Evolutionary conservation across 257 asterid genomes (phyloP).

Genomic region (Solanum chilense): DNA sequence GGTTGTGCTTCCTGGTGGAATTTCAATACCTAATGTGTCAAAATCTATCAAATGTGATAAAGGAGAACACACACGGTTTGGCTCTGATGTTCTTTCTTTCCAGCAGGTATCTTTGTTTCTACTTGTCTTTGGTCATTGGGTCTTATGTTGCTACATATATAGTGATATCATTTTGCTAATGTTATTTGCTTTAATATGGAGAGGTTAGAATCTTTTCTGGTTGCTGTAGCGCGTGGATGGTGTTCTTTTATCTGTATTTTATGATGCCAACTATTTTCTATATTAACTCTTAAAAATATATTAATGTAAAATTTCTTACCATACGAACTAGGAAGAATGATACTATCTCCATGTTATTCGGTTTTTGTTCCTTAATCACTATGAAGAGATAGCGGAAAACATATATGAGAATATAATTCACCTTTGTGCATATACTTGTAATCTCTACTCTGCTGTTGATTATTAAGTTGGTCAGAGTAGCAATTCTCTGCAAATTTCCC

Average conservation of each 20-base stretch:
- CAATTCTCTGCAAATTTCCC: neutral
- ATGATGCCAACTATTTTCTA: neutral
- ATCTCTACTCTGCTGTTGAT: neutral
- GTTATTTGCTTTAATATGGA: neutral
- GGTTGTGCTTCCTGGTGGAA: constrained; percentile 85
- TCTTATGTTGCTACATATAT: neutral
- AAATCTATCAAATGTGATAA: constrained; percentile 89
- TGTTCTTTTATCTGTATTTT: neutral
- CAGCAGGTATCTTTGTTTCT: constrained; percentile 56
- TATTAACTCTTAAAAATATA: neutral
- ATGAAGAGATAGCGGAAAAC: neutral
- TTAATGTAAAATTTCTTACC: neutral
- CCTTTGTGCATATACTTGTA: neutral
- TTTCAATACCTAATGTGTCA: constrained; percentile 53
- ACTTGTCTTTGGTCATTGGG: neutral
- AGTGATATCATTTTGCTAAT: neutral
- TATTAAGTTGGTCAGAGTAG: neutral
- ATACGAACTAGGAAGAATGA: neutral
- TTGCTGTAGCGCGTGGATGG: neutral
- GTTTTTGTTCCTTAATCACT: neutral
- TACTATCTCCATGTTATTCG: neutral
- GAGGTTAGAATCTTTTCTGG: neutral
- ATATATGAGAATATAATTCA: neutral
- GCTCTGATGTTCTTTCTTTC: constrained; percentile 81
- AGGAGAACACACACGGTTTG: constrained; percentile 88